Percentiles rank a stretch among this genome's conserved stretches.
Evolutionary conservation across 108 stramenopile species (phyloP).

Genomic region (Skeletonema potamos): DNA sequence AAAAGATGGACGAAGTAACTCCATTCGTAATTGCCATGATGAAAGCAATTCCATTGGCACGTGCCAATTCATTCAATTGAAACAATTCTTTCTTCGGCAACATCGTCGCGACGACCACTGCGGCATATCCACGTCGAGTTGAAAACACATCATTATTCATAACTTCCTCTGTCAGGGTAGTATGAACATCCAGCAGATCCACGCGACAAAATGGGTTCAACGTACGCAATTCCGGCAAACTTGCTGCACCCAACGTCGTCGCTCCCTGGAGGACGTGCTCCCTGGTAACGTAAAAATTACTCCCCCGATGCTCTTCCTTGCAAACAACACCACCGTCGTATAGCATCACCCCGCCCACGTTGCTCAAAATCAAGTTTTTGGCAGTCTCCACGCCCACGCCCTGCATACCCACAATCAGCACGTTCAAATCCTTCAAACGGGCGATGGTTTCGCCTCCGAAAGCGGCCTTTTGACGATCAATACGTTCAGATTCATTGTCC

Average conservation of each 20-base stretch:
- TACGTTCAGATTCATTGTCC: conserved; percentile 54
- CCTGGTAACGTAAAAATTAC: conserved; percentile 46
- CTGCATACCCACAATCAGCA: conserved; percentile 65
- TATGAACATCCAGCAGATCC: conserved; percentile 23
- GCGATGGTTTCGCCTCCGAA: conserved; percentile 54
- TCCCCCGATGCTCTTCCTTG: conserved; percentile 35
- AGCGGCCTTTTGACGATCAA: conserved; percentile 60
- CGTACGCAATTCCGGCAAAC: conserved; percentile 36
- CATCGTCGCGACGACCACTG: conserved; percentile 44
- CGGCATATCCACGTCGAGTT: conserved; percentile 32
- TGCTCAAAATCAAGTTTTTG: conserved; percentile 66
- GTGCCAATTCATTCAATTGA: conserved; percentile 27
- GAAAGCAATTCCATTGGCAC: conserved; percentile 42
- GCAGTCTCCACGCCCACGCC: conserved; percentile 76
- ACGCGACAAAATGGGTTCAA: conserved; percentile 56
- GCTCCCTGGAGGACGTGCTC: conserved; percentile 28
- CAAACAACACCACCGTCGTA: conserved; percentile 32
- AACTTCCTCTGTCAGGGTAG: conserved; percentile 3
- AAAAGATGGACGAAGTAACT: conserved; percentile 47
- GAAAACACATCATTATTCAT: conserved; percentile 32
- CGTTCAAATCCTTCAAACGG: conserved; percentile 60
- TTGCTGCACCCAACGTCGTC: conserved; percentile 35
- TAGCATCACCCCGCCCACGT: conserved; percentile 46
- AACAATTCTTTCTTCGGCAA: conserved; percentile 36
- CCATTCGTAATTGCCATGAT: conserved; percentile 47